These are phyloP conservation scores for Colletotrichum agaves DNA, from an alignment of 2,329 filamentous ascomycete species.

Conservation along the genomic window DNA sequence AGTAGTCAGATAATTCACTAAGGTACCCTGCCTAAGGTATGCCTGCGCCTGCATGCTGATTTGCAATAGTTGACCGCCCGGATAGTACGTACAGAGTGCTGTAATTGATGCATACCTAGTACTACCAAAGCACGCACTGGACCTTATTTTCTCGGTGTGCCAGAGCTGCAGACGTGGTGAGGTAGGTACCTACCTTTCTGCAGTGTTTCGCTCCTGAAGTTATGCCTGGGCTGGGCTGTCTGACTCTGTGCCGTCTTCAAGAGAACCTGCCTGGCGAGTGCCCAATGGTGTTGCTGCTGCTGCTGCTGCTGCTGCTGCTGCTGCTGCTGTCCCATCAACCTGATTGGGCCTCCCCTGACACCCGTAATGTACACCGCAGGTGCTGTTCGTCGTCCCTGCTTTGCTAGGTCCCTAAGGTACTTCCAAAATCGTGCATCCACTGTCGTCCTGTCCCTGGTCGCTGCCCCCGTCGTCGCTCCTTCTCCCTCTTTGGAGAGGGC, in stretches of 20 bases:
- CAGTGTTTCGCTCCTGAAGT: neutral
- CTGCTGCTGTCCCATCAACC: constrained; percentile 34
- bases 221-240: neutral
- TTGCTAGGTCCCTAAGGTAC: constrained; percentile 18
- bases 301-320: no score
- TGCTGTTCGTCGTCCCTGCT: neutral
- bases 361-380: neutral
- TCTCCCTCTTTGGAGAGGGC: neutral
- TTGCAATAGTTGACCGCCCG: no score
- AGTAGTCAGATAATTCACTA: no score
- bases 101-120: no score
- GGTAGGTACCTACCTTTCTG: constrained; percentile 14
- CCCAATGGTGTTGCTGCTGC: no score
- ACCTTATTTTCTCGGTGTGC: constrained; percentile 11
- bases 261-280: constrained; percentile 4
- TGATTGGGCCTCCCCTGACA: constrained; percentile 5
- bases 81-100: no score
- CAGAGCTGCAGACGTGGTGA: neutral
- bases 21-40: no score
- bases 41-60: no score
- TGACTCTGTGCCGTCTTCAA: neutral
- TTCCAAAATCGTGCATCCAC: constrained; percentile 19
- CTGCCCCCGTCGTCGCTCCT: constrained; percentile 14
- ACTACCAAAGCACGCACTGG: neutral
- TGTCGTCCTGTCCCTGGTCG: constrained; percentile 6